Conservation (phyloP, 495 filamentous ascomycete genomes). For the Penicillium paradoxum region DNA sequence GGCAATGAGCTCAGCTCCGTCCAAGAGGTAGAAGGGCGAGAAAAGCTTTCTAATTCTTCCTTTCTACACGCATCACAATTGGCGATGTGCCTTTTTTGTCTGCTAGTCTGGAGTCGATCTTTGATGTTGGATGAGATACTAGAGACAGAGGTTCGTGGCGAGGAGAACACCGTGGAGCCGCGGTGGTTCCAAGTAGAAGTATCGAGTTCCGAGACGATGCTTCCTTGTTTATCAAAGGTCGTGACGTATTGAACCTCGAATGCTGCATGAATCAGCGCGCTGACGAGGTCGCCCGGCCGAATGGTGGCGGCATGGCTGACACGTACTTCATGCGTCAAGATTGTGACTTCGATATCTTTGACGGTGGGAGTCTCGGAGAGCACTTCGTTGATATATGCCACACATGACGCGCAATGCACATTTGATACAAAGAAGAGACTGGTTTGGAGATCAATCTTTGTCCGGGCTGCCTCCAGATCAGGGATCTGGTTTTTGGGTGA, state of each 20-base stretch:
- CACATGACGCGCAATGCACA: slow-evolving; percentile 51
- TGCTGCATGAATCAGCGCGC: slow-evolving; percentile 41
- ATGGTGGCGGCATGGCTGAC: slow-evolving; percentile 31
- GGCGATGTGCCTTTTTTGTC: slow-evolving; percentile 34
- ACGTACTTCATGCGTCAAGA: slow-evolving; percentile 42
- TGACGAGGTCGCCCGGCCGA: slow-evolving; percentile 31
- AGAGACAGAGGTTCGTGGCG: slow-evolving; percentile 21
- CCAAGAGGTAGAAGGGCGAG: slow-evolving; percentile 4
- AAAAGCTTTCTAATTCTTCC: slow-evolving; percentile 23
- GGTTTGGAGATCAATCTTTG: slow-evolving; percentile 6
- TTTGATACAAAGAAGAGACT: slow-evolving; percentile 47
- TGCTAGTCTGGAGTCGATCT: slow-evolving; percentile 18
- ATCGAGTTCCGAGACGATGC: slow-evolving; percentile 31
- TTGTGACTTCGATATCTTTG: slow-evolving; percentile 38
- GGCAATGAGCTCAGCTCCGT: slow-evolving; percentile 2
- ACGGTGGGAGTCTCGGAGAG: slow-evolving; percentile 33
- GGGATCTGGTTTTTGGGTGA: slow-evolving; percentile 4
- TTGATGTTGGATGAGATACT: slow-evolving; percentile 22
- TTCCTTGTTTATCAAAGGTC: slow-evolving; percentile 31
- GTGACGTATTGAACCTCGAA: slow-evolving; percentile 48
- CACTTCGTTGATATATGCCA: slow-evolving; percentile 42
- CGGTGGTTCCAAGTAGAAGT: slow-evolving; percentile 29
- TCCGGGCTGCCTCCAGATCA: slow-evolving; percentile 8
- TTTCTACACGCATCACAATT: slow-evolving; percentile 49
- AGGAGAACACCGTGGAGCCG: slow-evolving; percentile 19